phyloP scores from a whole-genome alignment of 192 early-diverging fungal species.

The Rhizophagus prolifer region DNA sequence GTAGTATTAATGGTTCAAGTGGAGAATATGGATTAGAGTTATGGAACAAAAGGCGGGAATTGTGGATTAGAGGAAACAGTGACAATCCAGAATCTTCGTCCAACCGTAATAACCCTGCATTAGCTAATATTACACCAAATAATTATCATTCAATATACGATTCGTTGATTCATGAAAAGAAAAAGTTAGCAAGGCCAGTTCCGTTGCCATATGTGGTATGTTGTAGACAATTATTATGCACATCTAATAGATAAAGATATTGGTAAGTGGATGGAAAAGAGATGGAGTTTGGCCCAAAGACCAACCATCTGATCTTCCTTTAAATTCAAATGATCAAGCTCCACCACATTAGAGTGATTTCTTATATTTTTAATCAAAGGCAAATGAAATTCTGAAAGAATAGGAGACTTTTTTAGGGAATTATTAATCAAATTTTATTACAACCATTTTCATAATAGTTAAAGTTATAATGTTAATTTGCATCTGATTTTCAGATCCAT shows the following conservation, averaged over 20 bases:
- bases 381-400: too few species aligned
- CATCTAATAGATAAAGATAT: conserved; percentile 44
- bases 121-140: conserved; percentile 32
- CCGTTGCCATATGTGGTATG: conserved; percentile 50
- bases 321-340: neutral
- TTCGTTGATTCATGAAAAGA: conserved; percentile 42
- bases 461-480: too few species aligned
- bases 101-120: conserved; percentile 37
- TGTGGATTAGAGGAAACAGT: conserved; percentile 40
- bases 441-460: too few species aligned
- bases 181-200: conserved; percentile 46
- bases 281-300: conserved; percentile 48
- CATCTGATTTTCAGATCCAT: too few species aligned
- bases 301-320: neutral
- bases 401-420: too few species aligned
- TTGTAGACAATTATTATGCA: neutral
- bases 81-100: neutral
- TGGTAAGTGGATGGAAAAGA: conserved; percentile 56
- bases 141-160: conserved; percentile 47
- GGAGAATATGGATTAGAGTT: conserved; percentile 38
- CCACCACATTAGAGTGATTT: neutral
- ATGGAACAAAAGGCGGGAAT: conserved; percentile 48
- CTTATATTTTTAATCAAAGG: neutral
- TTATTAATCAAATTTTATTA: neutral
- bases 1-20: neutral